Percentiles rank a stretch among this genome's conserved stretches.
Conservation (phyloP, 345 rosid species). For the Eucalyptus pauciflora region DNA sequence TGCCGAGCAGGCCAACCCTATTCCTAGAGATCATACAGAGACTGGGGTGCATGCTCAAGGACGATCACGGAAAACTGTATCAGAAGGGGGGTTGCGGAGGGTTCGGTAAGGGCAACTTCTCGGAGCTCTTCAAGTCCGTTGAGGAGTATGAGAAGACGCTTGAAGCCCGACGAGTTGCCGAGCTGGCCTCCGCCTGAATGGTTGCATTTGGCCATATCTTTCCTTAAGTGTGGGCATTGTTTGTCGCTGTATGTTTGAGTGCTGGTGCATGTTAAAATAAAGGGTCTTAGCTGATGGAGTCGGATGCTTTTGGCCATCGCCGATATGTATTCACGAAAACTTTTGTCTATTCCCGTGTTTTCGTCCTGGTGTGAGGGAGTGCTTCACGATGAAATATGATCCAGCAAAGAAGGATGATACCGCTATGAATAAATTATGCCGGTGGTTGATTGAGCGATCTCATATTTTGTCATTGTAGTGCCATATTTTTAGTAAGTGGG, state of each 20-base stretch:
- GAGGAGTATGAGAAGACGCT: constrained; percentile 88
- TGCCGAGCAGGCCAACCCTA: constrained; percentile 56
- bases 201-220: not conserved
- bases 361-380: not conserved
- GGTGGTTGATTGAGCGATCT: not conserved
- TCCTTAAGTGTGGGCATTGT: not conserved
- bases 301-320: not conserved
- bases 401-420: not conserved
- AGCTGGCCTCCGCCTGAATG: constrained; percentile 3
- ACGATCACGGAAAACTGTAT: constrained; percentile 49
- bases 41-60: constrained; percentile 64
- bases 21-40: constrained; percentile 94
- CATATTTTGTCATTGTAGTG: not conserved
- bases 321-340: not conserved
- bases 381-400: not conserved
- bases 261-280: not conserved
- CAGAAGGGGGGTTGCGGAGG: constrained; percentile 95
- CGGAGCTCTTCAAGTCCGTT: constrained; percentile 89
- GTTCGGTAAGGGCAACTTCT: constrained; percentile 87
- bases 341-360: not conserved
- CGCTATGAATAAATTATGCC: not conserved
- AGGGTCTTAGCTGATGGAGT: not conserved
- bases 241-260: not conserved
- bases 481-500: not conserved
- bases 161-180: constrained; percentile 27